Conservation (phyloP, 179 eudicot genomes). For the Patellifolia procumbens region DNA sequence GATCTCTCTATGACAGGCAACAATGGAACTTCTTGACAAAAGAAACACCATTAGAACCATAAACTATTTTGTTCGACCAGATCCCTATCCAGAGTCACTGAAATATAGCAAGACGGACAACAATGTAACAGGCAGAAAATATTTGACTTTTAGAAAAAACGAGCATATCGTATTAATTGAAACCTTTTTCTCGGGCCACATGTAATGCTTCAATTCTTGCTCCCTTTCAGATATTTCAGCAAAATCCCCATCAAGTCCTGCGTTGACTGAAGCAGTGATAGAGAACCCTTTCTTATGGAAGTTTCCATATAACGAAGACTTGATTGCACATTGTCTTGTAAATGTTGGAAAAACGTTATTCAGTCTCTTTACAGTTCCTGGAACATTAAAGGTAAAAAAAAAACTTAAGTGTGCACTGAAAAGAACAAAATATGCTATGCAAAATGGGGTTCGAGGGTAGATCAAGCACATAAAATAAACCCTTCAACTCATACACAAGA, state of each 20-base stretch:
- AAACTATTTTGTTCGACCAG: not conserved
- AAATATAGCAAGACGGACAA: constrained; percentile 8
- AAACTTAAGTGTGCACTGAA: too few species aligned
- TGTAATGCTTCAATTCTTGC: constrained; percentile 40
- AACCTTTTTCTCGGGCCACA: constrained; percentile 81
- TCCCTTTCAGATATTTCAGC: constrained; percentile 47
- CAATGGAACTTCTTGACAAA: not conserved
- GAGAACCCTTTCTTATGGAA: constrained; percentile 35
- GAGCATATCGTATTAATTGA: constrained; percentile 8
- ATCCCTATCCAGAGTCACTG: not conserved
- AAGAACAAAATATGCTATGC: not conserved
- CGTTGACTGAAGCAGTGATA: constrained; percentile 30
- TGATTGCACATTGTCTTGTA: constrained; percentile 28
- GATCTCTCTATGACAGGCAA: not conserved
- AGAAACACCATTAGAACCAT: not conserved
- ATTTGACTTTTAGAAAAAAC: constrained; percentile 1
- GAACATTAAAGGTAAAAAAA: constrained; percentile 10
- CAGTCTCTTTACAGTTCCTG: constrained; percentile 34
- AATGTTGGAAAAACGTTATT: constrained; percentile 26
- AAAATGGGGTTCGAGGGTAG: not conserved
- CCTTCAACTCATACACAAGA: not conserved
- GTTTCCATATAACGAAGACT: constrained; percentile 26
- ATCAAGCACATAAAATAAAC: constrained; percentile 9
- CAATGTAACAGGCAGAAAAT: not conserved
- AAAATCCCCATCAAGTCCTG: constrained; percentile 40